A percentile compares a stretch with the other conserved stretches of the same genome.
phyloP scores from a whole-genome alignment of 768 basidiomycete species.

The Rubroboletus satanas region DNA sequence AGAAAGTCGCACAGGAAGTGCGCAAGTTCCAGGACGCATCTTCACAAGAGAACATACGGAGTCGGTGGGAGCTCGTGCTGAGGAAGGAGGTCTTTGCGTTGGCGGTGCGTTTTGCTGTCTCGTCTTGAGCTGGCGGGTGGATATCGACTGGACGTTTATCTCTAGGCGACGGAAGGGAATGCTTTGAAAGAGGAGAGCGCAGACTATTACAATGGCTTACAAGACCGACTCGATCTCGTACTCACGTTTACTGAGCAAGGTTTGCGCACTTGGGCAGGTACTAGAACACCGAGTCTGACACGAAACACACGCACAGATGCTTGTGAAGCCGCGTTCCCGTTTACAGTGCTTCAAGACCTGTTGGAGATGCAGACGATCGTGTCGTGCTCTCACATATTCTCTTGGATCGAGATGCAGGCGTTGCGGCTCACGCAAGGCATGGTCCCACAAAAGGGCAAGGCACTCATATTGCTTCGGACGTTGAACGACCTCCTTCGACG shows the following conservation, averaged over 20 bases:
- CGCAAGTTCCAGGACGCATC: slow-evolving; percentile 38
- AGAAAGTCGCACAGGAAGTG: slow-evolving; percentile 47
- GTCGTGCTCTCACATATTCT: slow-evolving; percentile 84
- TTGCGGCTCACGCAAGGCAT: slow-evolving; percentile 69
- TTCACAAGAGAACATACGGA: slow-evolving; percentile 58
- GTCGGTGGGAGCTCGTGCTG: slow-evolving; percentile 72
- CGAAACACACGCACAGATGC: slow-evolving; percentile 46
- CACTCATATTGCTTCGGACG: slow-evolving; percentile 76
- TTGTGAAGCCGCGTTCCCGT: slow-evolving; percentile 73
- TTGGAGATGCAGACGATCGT: slow-evolving; percentile 81
- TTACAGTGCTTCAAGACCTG: slow-evolving; percentile 73
- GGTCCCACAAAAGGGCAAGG: slow-evolving; percentile 85
- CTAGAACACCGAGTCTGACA: slow-evolving; percentile 1
- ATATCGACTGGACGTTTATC: not conserved
- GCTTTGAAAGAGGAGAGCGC: slow-evolving; percentile 51
- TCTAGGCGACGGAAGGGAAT: slow-evolving; percentile 62
- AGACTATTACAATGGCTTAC: slow-evolving; percentile 59
- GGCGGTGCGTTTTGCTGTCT: slow-evolving; percentile 48
- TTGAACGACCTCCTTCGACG: slow-evolving; percentile 85
- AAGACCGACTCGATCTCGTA: slow-evolving; percentile 65
- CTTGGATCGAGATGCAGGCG: slow-evolving; percentile 78
- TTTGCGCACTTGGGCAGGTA: slow-evolving; percentile 30
- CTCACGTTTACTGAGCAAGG: slow-evolving; percentile 77
- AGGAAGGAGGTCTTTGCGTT: slow-evolving; percentile 68
- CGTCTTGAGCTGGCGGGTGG: not conserved